Base-by-base conservation (phyloP, 495 filamentous ascomycete genomes). In the Penicillium goetzii region DNA sequence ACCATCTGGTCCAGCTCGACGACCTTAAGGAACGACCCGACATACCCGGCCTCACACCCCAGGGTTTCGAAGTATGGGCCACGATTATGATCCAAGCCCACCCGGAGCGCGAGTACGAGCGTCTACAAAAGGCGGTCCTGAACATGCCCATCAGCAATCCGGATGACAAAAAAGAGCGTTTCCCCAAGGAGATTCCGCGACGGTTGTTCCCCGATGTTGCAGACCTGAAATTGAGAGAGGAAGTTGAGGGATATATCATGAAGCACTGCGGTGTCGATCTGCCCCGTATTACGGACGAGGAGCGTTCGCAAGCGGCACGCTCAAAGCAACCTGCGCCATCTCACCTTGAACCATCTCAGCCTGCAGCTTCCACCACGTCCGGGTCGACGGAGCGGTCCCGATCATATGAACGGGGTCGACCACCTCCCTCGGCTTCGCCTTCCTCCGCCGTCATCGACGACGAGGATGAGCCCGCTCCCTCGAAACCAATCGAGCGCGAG, bases 31-130 rank as follows among this genome's bases (percentile, higher is more conserved):
- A 85, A 52, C 75, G 81, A 58, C 92, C 93, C 4, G 83, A 84
- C 49, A 83, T 92, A 34, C 93, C 93, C 2, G 89, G 84, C 15
- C 80, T 97, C 17, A 97, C 93, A 1, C 89, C 91, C 3, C 68
- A 80, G 32, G 94, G 94, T 4, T 98, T 96, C 72, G 83, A 89
- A 61, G 77, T 77, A 58, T 97, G 90, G 87, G 86, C 90, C 72
- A 92, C 90, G 0, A 76, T 86, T 23, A 81, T 90, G 75, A 89
- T 97, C 53, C 85, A 86, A 67, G 89, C 91, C 15, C 83, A 92
- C 66, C 93, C 94, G 2, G 86, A 92, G 38, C 83, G 86, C 50
- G 94, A 98, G 75, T 88, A 86, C 62, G 81, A 85, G 49, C 85
- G 94, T 6, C 77, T 98, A 0, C 84, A 88, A 47, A 91, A 87